Evolutionary conservation across 2,329 filamentous ascomycete genomes (phyloP).

Genomic region (Trichoderma afroharzianum): DNA sequence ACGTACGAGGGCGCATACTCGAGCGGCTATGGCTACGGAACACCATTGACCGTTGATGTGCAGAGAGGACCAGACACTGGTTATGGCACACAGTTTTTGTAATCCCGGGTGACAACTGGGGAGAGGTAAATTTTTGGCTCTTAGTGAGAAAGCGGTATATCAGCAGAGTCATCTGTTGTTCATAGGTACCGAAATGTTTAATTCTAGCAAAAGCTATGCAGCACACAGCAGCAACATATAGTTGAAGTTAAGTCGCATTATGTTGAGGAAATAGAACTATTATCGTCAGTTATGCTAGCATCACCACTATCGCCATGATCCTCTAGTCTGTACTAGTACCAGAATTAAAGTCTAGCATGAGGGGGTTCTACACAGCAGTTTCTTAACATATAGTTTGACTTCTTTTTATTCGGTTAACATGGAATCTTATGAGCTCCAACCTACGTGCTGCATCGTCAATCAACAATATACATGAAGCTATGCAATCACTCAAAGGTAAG

Average conservation of each 20-base stretch:
- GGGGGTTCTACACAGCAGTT: background rate
- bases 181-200: background rate
- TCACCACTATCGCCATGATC: background rate
- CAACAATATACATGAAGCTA: background rate
- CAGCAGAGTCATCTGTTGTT: background rate
- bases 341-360: background rate
- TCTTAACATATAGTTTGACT: background rate
- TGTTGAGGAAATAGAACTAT: background rate
- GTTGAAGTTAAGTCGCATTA: background rate
- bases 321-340: too few species aligned
- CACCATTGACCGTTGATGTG: background rate
- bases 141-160: background rate
- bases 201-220: background rate
- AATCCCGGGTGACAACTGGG: too few species aligned
- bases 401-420: background rate
- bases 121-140: background rate
- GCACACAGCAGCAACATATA: background rate
- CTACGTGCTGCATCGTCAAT: background rate
- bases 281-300: background rate
- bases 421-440: background rate
- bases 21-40: background rate
- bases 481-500: constrained; percentile 26
- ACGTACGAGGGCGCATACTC: background rate
- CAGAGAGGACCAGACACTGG: background rate
- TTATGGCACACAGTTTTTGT: background rate